These are phyloP conservation scores for Agaricus blazei DNA, from an alignment of 768 basidiomycete genomes.

Conservation along the genomic window DNA sequence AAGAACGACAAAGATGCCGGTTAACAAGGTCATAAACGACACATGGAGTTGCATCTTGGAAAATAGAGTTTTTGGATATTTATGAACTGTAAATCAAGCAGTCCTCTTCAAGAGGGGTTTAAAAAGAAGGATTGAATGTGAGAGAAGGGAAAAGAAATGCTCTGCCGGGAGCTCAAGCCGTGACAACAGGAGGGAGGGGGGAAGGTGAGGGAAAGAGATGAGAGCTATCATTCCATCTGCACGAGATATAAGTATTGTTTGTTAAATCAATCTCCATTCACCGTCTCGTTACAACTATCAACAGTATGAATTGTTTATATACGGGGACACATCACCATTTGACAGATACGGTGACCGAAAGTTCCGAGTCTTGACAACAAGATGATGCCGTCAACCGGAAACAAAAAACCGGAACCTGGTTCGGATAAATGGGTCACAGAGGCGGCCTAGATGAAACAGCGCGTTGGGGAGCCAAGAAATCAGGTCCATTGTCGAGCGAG, in stretches of 20 bases:
- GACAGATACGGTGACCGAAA: too few species aligned
- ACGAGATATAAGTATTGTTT: background rate
- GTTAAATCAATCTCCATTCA: too few species aligned
- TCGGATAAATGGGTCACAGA: too few species aligned
- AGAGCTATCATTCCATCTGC: background rate
- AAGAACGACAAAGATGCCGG: conserved; percentile 42
- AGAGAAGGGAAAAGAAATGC: conserved; percentile 12
- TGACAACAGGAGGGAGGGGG: conserved; percentile 13
- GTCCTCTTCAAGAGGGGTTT: conserved; percentile 18
- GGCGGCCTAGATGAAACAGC: too few species aligned
- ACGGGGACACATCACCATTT: too few species aligned
- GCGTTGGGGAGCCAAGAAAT: too few species aligned
- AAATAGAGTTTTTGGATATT: background rate
- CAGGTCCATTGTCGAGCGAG: too few species aligned
- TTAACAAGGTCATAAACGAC: conserved; percentile 47
- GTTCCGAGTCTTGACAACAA: too few species aligned
- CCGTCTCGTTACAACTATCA: too few species aligned
- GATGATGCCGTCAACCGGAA: too few species aligned
- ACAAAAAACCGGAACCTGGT: too few species aligned
- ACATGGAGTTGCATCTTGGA: conserved; percentile 49
- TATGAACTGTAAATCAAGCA: background rate
- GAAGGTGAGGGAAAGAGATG: background rate
- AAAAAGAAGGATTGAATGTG: conserved; percentile 18
- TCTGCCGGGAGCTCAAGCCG: conserved; percentile 22
- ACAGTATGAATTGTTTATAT: too few species aligned